phyloP scores from a whole-genome alignment of 2,329 filamentous ascomycete species.

The Talaromyces sp. region DNA sequence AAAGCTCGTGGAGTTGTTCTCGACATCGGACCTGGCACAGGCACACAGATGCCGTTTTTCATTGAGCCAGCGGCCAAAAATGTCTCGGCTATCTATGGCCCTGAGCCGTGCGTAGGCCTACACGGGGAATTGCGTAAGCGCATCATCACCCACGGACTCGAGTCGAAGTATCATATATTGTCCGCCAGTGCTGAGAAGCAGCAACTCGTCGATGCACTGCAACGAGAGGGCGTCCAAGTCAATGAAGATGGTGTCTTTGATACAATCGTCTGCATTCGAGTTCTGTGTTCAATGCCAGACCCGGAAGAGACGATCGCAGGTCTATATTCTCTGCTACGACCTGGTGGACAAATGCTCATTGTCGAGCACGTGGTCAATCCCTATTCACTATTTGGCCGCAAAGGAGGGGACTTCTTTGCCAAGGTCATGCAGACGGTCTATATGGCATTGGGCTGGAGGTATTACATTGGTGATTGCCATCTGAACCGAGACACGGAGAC shows the following conservation, averaged over 20 bases:
- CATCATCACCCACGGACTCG: constrained; percentile 42
- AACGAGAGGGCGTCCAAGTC: constrained; percentile 40
- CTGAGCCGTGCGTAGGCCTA: constrained; percentile 51
- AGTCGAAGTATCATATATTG: constrained; percentile 50
- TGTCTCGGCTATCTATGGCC: constrained; percentile 51
- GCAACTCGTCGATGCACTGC: constrained; percentile 45
- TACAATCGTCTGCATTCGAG: constrained; percentile 53
- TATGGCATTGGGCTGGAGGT: constrained; percentile 49
- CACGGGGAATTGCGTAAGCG: constrained; percentile 45
- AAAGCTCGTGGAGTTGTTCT: constrained; percentile 44
- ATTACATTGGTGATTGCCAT: constrained; percentile 52
- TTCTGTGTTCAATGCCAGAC: constrained; percentile 54
- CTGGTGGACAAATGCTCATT: constrained; percentile 54
- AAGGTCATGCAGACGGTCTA: constrained; percentile 48
- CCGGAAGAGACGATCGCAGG: constrained; percentile 45
- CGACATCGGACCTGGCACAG: constrained; percentile 53
- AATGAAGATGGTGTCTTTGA: constrained; percentile 47
- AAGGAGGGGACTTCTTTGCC: constrained; percentile 45
- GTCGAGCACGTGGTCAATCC: constrained; percentile 56
- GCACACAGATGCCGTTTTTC: constrained; percentile 50
- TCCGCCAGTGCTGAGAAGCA: constrained; percentile 47
- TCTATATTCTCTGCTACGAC: constrained; percentile 52
- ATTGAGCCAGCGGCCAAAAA: constrained; percentile 28
- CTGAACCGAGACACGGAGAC: constrained; percentile 49
- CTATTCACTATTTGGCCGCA: constrained; percentile 38